A percentile compares a stretch with the other conserved stretches of the same genome.
Evolutionary conservation across 345 rosid species (phyloP).

Genomic region (Barbarea vulgaris): DNA sequence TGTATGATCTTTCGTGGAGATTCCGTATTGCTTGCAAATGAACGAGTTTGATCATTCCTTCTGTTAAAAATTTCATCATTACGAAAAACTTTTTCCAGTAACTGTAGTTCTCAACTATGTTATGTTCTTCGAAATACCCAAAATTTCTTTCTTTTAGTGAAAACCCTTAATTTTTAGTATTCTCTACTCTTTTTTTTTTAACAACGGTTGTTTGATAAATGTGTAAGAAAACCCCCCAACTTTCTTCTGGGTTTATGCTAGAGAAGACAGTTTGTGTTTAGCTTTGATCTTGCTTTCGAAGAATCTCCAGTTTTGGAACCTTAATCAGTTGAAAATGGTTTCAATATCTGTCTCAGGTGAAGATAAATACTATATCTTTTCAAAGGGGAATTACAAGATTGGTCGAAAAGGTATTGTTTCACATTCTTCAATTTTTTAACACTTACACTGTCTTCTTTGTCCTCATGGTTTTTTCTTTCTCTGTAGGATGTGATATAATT

Average conservation of each 20-base stretch:
- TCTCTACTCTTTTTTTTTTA: background rate
- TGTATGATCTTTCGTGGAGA: background rate
- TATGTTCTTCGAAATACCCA: background rate
- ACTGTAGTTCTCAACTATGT: background rate
- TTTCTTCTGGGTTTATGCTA: conserved; percentile 8
- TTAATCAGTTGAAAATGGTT: background rate
- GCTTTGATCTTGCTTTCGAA: background rate
- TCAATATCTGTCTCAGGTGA: conserved; percentile 49
- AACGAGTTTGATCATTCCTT: conserved; percentile 12
- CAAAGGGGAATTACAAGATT: conserved; percentile 63
- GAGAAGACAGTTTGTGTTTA: background rate
- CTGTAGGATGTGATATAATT: conserved; percentile 83
- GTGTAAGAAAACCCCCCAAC: background rate
- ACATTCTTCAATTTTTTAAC: background rate
- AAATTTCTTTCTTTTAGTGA: background rate
- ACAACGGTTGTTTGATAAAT: background rate
- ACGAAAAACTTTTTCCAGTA: background rate
- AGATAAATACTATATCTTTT: conserved; percentile 66
- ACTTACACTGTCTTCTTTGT: background rate
- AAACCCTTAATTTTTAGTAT: background rate
- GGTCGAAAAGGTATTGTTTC: conserved; percentile 71
- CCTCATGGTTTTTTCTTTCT: background rate
- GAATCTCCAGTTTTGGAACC: background rate
- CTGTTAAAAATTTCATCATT: background rate
- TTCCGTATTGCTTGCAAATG: conserved; percentile 13